Evolutionary conservation across 2,329 filamentous ascomycete genomes (phyloP), one percentile per base, ranked within the genome.

Genomic region (Ascomycota sp.): DNA sequence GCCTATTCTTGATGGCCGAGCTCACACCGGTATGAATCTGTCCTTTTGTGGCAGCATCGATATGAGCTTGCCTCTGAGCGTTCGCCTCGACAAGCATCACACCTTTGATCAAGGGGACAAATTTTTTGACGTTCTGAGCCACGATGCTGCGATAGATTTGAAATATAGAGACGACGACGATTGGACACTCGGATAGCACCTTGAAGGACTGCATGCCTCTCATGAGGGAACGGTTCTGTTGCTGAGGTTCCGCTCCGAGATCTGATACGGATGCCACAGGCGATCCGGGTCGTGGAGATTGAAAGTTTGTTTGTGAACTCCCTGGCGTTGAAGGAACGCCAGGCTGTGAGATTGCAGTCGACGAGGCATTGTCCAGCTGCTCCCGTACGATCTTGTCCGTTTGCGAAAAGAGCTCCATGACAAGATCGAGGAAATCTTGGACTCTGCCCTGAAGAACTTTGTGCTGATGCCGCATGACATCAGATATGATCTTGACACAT

Each of bases 181-280:
- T 99, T 0, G 89, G 89, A 42, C 89, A 98, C 51, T 99, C 89
- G 2, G 86, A 83, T 4, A 98, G 67, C 17, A 98, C 86, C 52
- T 95, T 98, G 66, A 99, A 98, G 1, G 89, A 98, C 48, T 93
- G 82, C 81, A 94, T 94, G 20, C 89, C 89, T 52, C 82, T 92
- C 32, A 85, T 59, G 22, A 98, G 55, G 29, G 81, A 77, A 34
- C 85, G 73, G 32, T 56, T 81, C 42, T 83, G 76, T 45, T 86
- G 81, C 43, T 82, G 76, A n/a, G 63, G 59, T 42, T 94, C 85
- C 10, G 73, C 67, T 5, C 74, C 81, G 30, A 93, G 66, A 37
- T 95, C 89, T 12, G 75, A 66, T 3, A 80, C 70, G 1, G 82
- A 77, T 3, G 79, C 75, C 7, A 85, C 78, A 4, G 91, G 89